Base-by-base conservation (phyloP, 2,329 filamentous ascomycete species). In the Clathrospora elynae region DNA sequence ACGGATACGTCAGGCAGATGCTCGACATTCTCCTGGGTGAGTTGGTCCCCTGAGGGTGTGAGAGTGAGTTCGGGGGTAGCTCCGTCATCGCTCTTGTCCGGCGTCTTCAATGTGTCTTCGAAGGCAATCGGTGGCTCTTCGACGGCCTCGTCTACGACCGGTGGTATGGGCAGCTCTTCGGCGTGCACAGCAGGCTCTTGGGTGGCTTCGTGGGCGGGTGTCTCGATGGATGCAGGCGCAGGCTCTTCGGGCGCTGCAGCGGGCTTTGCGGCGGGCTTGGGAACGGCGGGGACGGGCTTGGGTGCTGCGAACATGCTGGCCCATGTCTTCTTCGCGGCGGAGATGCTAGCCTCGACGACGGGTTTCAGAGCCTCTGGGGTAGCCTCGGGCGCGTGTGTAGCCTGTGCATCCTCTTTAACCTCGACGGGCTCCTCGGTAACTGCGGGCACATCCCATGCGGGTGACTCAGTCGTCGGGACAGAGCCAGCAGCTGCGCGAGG, bases 11-110 rank as follows among this genome's bases (percentile, higher is more conserved):
- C 91, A 54, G 85, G 86, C 58, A 97, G 80, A 73, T 92, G 88
- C 70, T 96, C 91, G 44, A 97, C 86, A 72, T 97, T 97, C 59
- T 85, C 86, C 74, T 92, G 85, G 18, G 92, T 97, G 55, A 97
- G 81, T 62, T 91, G 84, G 68, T 90, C 89, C 72, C 87, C 86
- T 16, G 88, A 81, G 11, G 88, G 86, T 33, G 81, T 79, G 31
- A 92, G 71, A 11, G 53, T 53, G 13, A 58, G 34, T 33, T 79
- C 75, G 35, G 78, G 71, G 59, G 79, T 80, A 39, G 78, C 71
- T 46, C 78, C 78, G 45, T 75, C 73, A 28, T 75, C 69, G 40
- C 69, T 62, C 19, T 73, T 68, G 4, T 73, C 62, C 57, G 49
- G 70, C 48, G 42, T 68, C 43, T 61, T 60, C 18, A 58, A 42